Evolutionary conservation across 345 rosid genomes (phyloP), one percentile per base, ranked within the genome.

Genomic region (Boechera divaricarpa): DNA sequence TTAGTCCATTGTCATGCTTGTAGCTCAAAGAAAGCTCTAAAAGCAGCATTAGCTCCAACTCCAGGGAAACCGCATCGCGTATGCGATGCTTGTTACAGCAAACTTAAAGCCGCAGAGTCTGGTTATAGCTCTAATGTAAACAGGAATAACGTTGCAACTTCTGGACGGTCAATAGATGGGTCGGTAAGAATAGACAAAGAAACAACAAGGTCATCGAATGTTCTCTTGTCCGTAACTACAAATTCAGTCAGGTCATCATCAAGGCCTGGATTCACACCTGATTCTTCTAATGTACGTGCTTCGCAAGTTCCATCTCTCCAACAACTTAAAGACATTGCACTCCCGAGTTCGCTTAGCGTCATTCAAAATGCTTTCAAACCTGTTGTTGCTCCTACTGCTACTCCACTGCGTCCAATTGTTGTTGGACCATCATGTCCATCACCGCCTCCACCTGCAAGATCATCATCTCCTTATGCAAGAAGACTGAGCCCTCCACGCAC

Each of bases 61-160:
- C 98, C 99, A 2, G 96, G 98, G 51, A 95, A 92, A 72, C 99
- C 99, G 0, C 98, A 92, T 74, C 94, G 99, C 0, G 99, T 95
- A 28, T 95, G 98, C 33, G 99, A 92, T 73, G 81, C 96, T 5
- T 95, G 99, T 76, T 90, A 84, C 70, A 69, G 83, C 24, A 95
- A 95, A 79, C 89, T 95, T 53, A 95, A 95, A 86, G 86, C 96
- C 44, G 85, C 88, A 0, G 99, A 95, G 32, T 69, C 88, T 12
- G 86, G 92, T 69, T 84, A 63, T 74, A 53, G 26, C 32, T 58
- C 85, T 21, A 82, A 41, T 60, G 60, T 71, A 31, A 87, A 48
- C 74, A 83, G 91, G 70, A 90, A 7, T 1, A 41, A 41, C 73
- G 39, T 38, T 52, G 69, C 81, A 59, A 68, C 79, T 13, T 75